phyloP scores from a whole-genome alignment of 257 asterid genomes.

The Coffea canephora region DNA sequence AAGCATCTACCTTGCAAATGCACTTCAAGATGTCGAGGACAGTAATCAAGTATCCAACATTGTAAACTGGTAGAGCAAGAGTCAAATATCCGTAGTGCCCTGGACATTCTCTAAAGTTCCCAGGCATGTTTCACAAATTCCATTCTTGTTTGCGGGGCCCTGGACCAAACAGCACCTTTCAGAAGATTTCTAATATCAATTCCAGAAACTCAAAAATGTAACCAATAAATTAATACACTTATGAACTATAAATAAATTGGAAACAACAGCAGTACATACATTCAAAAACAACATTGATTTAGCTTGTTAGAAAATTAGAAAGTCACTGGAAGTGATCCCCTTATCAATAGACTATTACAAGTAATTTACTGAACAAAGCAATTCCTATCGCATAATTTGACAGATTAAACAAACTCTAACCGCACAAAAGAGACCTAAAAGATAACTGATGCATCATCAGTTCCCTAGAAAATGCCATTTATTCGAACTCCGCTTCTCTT shows the following conservation, averaged over 20 bases:
- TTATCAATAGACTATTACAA: neutral
- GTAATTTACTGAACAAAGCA: neutral
- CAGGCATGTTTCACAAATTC: conserved; percentile 67
- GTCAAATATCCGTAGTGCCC: conserved; percentile 83
- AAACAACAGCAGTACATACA: neutral
- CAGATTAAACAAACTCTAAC: too few relatives aligned
- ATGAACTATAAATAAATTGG: neutral
- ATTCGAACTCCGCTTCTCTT: too few relatives aligned
- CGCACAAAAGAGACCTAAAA: too few relatives aligned
- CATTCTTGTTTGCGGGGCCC: conserved; percentile 85
- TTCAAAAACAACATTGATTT: neutral
- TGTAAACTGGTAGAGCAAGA: conserved; percentile 78
- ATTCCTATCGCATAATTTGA: too few relatives aligned
- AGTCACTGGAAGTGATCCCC: neutral
- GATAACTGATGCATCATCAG: too few relatives aligned
- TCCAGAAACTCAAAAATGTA: neutral
- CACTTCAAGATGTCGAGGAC: conserved; percentile 83
- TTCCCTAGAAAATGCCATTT: too few relatives aligned
- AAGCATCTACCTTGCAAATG: conserved; percentile 84
- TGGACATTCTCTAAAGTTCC: conserved; percentile 67
- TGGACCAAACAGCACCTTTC: conserved; percentile 32
- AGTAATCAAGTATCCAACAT: conserved; percentile 68
- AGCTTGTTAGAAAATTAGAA: neutral
- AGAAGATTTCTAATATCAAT: neutral
- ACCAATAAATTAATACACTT: neutral